Evolutionary conservation across 164 flowering plant genomes (phyloP).

Genomic region (Magnolia sinica): DNA sequence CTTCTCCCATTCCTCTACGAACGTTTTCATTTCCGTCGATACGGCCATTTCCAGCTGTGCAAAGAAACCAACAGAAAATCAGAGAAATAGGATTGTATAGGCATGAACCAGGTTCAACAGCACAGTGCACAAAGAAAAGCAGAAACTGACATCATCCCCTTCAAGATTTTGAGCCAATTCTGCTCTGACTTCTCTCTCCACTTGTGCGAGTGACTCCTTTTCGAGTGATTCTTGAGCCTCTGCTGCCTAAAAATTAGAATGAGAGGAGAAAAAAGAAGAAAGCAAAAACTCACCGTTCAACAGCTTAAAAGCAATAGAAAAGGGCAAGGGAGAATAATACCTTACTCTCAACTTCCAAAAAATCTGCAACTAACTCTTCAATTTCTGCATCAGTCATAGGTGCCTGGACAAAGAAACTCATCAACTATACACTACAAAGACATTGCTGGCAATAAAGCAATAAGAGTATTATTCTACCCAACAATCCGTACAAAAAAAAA

Average conservation of each 20-base stretch:
- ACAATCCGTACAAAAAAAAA: neutral
- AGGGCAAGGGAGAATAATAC: conserved; percentile 33
- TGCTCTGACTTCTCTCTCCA: conserved; percentile 80
- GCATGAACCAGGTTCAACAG: neutral
- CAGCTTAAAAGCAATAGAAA: neutral
- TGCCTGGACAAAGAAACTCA: conserved; percentile 40
- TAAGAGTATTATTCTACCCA: neutral
- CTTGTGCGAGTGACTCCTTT: conserved; percentile 74
- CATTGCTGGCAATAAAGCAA: neutral
- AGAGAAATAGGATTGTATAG: conserved; percentile 9
- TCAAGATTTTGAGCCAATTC: conserved; percentile 65
- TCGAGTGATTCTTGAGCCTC: conserved; percentile 99
- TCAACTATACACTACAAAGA: neutral
- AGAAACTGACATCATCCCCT: conserved; percentile 68
- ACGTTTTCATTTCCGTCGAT: conserved; percentile 65
- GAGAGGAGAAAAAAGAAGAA: conserved; percentile 21
- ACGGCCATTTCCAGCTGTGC: conserved; percentile 78
- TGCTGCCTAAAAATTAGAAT: conserved; percentile 81
- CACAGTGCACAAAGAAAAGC: neutral
- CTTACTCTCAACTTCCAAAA: conserved; percentile 92
- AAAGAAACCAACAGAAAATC: conserved; percentile 14
- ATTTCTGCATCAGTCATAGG: conserved; percentile 79
- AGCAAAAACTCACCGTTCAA: neutral
- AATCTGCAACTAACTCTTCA: conserved; percentile 77
- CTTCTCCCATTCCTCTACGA: conserved; percentile 75